Conservation (phyloP, 2,329 filamentous ascomycete species). For the Xylaria sp. region DNA sequence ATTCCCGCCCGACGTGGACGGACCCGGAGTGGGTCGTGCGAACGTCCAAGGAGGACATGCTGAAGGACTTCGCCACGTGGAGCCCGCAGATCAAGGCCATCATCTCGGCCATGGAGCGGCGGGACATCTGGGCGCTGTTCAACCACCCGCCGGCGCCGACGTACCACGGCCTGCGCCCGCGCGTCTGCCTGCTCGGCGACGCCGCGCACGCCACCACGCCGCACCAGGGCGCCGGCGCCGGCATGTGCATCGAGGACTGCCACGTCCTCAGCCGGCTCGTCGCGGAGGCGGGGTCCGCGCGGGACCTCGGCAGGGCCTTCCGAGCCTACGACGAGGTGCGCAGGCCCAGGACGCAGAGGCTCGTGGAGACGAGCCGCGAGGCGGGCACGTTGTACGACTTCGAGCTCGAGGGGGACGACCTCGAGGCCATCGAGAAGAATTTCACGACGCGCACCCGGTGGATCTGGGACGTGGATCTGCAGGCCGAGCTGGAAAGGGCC, state of each 20-base stretch:
- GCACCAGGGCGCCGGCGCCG: slow-evolving; percentile 61
- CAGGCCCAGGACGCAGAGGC: slow-evolving; percentile 50
- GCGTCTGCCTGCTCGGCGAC: slow-evolving; percentile 59
- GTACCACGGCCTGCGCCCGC: slow-evolving; percentile 38
- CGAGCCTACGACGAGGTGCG: slow-evolving; percentile 54
- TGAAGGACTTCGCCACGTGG: slow-evolving; percentile 29
- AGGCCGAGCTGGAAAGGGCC: slow-evolving; percentile 41
- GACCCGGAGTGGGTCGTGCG: slow-evolving; percentile 30
- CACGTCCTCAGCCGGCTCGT: slow-evolving; percentile 47
- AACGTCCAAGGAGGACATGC: slow-evolving; percentile 30
- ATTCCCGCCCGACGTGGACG: slow-evolving; percentile 29
- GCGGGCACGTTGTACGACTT: slow-evolving; percentile 50
- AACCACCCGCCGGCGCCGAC: slow-evolving; percentile 47
- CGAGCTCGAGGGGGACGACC: slow-evolving; percentile 40
- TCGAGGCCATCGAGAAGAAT: slow-evolving; percentile 41
- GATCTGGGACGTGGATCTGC: slow-evolving; percentile 43
- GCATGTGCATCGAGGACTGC: slow-evolving; percentile 59
- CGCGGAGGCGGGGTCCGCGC: slow-evolving; percentile 38
- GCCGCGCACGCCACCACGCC: slow-evolving; percentile 66
- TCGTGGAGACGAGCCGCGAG: slow-evolving; percentile 53
- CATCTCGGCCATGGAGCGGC: slow-evolving; percentile 40
- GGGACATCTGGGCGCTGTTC: slow-evolving; percentile 50
- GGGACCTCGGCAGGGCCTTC: slow-evolving; percentile 49
- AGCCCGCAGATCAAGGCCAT: slow-evolving; percentile 23
- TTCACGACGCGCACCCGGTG: slow-evolving; percentile 38